phyloP scores from a whole-genome alignment of 176 grass and related monocot genomes.

The Aegilops umbellulata region DNA sequence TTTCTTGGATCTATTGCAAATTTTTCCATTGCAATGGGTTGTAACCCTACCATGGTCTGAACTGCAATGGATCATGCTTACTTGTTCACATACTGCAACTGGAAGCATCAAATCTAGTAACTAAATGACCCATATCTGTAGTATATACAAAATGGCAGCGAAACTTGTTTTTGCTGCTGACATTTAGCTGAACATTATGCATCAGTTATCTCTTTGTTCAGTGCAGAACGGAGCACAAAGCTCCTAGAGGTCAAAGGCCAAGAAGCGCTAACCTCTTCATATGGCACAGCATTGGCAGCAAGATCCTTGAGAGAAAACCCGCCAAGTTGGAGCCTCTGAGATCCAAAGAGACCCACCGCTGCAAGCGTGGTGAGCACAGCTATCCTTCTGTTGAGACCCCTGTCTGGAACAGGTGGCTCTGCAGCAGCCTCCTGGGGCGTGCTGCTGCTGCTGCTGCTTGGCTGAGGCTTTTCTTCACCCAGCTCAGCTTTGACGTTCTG shows the following conservation, averaged over 20 bases:
- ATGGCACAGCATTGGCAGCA: conserved; percentile 57
- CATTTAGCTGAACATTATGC: neutral
- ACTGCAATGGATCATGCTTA: neutral
- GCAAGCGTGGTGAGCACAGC: conserved; percentile 58
- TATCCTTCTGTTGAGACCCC: conserved; percentile 78
- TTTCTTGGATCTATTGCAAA: neutral
- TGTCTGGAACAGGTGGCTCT: conserved; percentile 59
- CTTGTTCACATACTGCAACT: neutral
- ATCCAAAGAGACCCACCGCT: conserved; percentile 69
- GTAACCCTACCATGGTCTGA: neutral
- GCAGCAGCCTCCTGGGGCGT: conserved; percentile 31
- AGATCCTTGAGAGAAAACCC: conserved; percentile 83
- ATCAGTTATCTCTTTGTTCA: neutral
- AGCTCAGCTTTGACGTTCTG: conserved; percentile 31
- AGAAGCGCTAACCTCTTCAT: conserved; percentile 58
- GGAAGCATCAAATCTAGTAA: neutral
- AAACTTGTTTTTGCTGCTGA: neutral
- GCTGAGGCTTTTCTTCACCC: conserved; percentile 36
- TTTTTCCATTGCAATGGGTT: too few relatives aligned
- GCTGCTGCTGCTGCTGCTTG: conserved; percentile 21
- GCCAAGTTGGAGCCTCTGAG: conserved; percentile 68
- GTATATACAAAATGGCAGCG: neutral
- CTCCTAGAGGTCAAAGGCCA: neutral
- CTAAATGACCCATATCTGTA: neutral
- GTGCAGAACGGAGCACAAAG: neutral